Evolutionary conservation across 1,284 basidiomycete species (phyloP), one percentile per base, ranked within the genome.

Genomic region (Cryptococcus wingfieldii): DNA sequence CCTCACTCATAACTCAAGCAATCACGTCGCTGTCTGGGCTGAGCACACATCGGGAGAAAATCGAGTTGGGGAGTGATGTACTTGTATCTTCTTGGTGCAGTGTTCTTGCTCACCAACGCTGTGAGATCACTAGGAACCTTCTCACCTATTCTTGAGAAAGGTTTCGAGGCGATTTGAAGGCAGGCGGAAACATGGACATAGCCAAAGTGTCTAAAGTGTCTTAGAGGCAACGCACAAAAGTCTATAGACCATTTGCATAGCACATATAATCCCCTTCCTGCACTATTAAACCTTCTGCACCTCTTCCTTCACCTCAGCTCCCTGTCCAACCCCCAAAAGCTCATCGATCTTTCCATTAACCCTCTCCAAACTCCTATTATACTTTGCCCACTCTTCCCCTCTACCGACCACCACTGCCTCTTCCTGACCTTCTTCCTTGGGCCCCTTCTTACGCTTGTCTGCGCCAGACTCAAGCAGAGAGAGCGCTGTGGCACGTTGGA

Each of bases 401-500:
- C 61, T 58, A 5, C 63, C 71, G 7, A 67, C 64, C 38, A 64
- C 67, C 38, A 68, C 68, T 5, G 48, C 59, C 14, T 66, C 61
- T 25, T 50, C 53, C 51, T 72, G 72, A 54, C 63, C 63, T 31
- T 61, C 59, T 51, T 60, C 51, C 13, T 59, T 67, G 5, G 63
- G 66, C 23, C 61, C 65, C 44, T 66, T 64, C 9, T 34, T 34
- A 34, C 31, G 31, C 31, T 34, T 34, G 31, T 34, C 31, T 34
- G 31, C 31, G 31, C 50, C 56, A 78, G 78, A 77, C 87, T 70
- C 69, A 3, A 60, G 37, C 3, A 59, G 59, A 28, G 58, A 55
- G 6, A 75, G 62, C 25, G 51, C 55, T 59, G 86, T 77, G 9
- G 84, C 84, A 10, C 83, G 80, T 63, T 85, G 82, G 56, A 83